Base-by-base conservation (phyloP, 176 grass and related monocot genomes). In the Alloteropsis semialata region DNA sequence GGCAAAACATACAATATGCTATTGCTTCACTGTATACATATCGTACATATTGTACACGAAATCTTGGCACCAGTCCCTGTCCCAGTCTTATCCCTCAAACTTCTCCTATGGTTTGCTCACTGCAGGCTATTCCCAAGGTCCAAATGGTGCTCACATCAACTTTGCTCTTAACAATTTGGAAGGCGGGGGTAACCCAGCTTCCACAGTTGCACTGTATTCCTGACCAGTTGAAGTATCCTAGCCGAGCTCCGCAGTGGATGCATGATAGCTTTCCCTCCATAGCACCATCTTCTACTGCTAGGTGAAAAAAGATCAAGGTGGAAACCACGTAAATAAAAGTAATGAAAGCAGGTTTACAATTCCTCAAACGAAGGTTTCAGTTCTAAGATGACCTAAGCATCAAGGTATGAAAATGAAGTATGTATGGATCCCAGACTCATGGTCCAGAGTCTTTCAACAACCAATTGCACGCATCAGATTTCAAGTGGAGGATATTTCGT, bases 211-310 rank as follows among this genome's bases (percentile, higher is more conserved):
- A 97, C 71, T 94, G 95, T 28, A 94, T 91, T 42, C 95, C 95
- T 32, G 86, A 87, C 95, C 95, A 97, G 81, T 92, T 92, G 82
- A 94, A 97, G 78, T 97, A n/a, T n/a, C n/a, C n/a, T n/a, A n/a
- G n/a, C n/a, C n/a, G n/a, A n/a, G n/a, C n/a, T n/a, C n/a, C n/a
- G n/a, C n/a, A n/a, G n/a, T n/a, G n/a, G n/a, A n/a, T n/a, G n/a
- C n/a, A n/a, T n/a, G n/a, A n/a, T n/a, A n/a, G n/a, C n/a, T n/a
- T n/a, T n/a, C n/a, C n/a, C n/a, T n/a, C n/a, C n/a, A n/a, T n/a
- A n/a, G n/a, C n/a, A n/a, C n/a, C n/a, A n/a, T n/a, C n/a, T n/a
- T n/a, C n/a, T n/a, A n/a, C n/a, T n/a, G n/a, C n/a, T n/a, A n/a
- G n/a, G n/a, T n/a, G n/a, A n/a, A n/a, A n/a, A n/a, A n/a, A n/a